Conservation (phyloP, 1,284 basidiomycete species). For the Takashimella tepidaria region DNA sequence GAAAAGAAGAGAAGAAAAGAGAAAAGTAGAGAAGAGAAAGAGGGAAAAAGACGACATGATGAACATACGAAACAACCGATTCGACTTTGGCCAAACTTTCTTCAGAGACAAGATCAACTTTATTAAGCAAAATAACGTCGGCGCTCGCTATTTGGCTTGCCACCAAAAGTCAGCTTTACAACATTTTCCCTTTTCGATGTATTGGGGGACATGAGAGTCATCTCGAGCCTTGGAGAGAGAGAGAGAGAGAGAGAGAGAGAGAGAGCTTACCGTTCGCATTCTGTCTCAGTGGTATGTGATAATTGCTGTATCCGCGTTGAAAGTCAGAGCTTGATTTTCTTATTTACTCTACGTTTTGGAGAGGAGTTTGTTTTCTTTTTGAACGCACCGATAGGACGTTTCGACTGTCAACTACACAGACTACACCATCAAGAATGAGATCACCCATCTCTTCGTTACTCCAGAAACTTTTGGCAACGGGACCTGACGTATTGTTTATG, state of each 20-base stretch:
- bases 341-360: background rate
- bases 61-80: constrained; percentile 51
- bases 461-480: constrained; percentile 86
- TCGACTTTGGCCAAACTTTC: constrained; percentile 52
- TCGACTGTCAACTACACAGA: constrained; percentile 83
- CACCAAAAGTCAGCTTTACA: background rate
- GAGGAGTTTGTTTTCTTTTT: background rate
- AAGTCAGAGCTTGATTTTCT: no score
- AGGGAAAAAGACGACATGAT: background rate
- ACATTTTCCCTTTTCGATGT: no score
- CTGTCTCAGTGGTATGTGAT: background rate
- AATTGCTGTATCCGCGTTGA: background rate
- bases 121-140: constrained; percentile 85
- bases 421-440: constrained; percentile 75
- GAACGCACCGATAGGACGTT: constrained; percentile 70
- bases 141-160: constrained; percentile 71
- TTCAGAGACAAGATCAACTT: constrained; percentile 63
- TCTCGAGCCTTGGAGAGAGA: constrained; percentile 11
- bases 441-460: constrained; percentile 81
- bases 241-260: background rate
- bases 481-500: constrained; percentile 31
- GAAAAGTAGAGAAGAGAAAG: background rate
- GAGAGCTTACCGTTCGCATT: background rate
- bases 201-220: background rate
- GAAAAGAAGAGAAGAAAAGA: background rate